These are phyloP conservation scores for Penicillium egyptiacum DNA, from an alignment of 495 filamentous ascomycete genomes.

Conservation along the genomic window DNA sequence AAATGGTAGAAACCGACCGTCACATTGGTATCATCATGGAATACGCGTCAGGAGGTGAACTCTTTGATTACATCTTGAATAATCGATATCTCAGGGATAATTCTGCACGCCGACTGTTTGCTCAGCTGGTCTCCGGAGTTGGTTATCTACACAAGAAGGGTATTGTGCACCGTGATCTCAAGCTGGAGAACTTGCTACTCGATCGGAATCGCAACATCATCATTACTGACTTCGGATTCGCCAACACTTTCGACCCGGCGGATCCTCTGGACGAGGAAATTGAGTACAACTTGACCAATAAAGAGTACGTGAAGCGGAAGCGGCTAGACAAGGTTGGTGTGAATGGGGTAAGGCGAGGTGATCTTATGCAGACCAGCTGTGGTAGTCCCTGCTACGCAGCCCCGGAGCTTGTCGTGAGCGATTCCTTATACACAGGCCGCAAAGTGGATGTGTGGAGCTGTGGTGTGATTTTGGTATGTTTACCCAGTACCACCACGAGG, in stretches of 20 bases:
- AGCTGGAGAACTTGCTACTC: conserved; percentile 93
- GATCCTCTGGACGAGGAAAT: conserved; percentile 90
- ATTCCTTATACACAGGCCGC: conserved; percentile 92
- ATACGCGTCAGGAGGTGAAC: conserved; percentile 94
- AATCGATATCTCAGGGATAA: conserved; percentile 95
- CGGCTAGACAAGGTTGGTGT: conserved; percentile 79
- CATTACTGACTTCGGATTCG: conserved; percentile 99
- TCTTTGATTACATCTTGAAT: conserved; percentile 97
- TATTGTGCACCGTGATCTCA: conserved; percentile 96
- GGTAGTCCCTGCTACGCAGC: conserved; percentile 85
- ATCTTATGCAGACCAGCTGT: conserved; percentile 60
- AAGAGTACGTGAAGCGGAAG: conserved; percentile 77
- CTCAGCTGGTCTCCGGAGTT: conserved; percentile 93
- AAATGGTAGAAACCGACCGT: conserved; percentile 96
- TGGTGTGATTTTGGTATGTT: conserved; percentile 92
- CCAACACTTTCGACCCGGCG: conserved; percentile 88
- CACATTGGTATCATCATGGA: conserved; percentile 98
- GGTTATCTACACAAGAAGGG: conserved; percentile 99
- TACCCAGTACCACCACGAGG: not conserved
- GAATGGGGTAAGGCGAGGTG: conserved; percentile 74
- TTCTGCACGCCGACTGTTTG: conserved; percentile 86
- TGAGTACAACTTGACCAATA: conserved; percentile 80
- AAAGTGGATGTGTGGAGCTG: conserved; percentile 99
- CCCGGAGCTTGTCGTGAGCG: conserved; percentile 95
- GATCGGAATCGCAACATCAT: conserved; percentile 98